Percentiles rank a stretch among this genome's conserved stretches.
Evolutionary conservation across 2,329 filamentous ascomycete species (phyloP).

Genomic region (Aspergillus fumigatiaffinis): DNA sequence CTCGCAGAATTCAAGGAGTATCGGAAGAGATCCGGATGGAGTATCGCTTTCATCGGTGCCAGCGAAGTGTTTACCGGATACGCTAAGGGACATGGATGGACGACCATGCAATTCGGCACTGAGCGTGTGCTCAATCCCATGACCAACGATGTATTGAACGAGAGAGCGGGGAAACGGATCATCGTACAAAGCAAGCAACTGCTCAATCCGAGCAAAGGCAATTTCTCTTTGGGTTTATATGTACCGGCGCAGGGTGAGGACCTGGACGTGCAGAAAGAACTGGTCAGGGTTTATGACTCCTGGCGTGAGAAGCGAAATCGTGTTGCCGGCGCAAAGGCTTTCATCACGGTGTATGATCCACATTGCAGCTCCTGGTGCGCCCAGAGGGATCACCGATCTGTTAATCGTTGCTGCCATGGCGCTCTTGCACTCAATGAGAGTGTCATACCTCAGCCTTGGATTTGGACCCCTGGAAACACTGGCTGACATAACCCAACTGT

Average conservation of each 20-base stretch:
- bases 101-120: conserved; percentile 35
- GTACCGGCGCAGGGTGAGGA: conserved; percentile 29
- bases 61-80: conserved; percentile 31
- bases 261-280: conserved; percentile 25
- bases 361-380: neutral
- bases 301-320: conserved; percentile 37
- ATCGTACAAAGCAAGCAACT: conserved; percentile 35
- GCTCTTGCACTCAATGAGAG: neutral
- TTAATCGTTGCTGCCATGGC: neutral
- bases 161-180: conserved; percentile 36
- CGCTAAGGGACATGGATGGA: conserved; percentile 28
- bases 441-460: neutral
- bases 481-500: neutral
- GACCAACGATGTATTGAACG: conserved; percentile 37
- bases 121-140: conserved; percentile 41
- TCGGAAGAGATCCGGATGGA: conserved; percentile 26
- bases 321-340: conserved; percentile 29
- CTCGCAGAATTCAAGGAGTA: conserved; percentile 35
- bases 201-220: conserved; percentile 31
- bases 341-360: conserved; percentile 40
- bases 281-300: conserved; percentile 34
- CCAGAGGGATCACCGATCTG: neutral
- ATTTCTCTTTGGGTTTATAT: conserved; percentile 34
- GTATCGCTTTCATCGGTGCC: conserved; percentile 36
- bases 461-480: neutral